phyloP scores from a whole-genome alignment of 2,329 filamentous ascomycete genomes.

The Graphilbum fragrans region DNA sequence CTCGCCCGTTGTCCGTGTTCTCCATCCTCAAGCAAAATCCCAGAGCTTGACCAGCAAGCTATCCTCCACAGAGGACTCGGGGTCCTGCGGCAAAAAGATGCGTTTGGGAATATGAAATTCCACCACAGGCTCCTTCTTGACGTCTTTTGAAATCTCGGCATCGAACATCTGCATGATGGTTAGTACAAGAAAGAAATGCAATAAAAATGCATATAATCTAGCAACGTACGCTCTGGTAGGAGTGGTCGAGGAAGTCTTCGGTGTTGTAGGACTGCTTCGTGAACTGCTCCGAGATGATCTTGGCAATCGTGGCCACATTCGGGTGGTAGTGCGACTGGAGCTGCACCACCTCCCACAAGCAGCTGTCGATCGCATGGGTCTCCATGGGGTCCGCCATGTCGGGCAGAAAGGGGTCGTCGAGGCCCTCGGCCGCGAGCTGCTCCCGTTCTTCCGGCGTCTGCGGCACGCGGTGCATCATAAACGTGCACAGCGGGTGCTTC shows the following conservation, averaged over 20 bases:
- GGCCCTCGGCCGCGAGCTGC: constrained; percentile 43
- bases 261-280: constrained; percentile 90
- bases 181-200: neutral
- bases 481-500: constrained; percentile 79
- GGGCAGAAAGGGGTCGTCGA: constrained; percentile 64
- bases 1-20: no score
- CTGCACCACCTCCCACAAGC: constrained; percentile 87
- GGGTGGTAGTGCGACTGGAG: constrained; percentile 91
- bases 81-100: constrained; percentile 51
- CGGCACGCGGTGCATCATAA: constrained; percentile 80
- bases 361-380: constrained; percentile 81
- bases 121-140: constrained; percentile 78
- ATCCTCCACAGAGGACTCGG: constrained; percentile 33
- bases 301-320: constrained; percentile 86
- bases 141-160: constrained; percentile 67
- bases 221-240: constrained; percentile 62
- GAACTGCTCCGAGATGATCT: constrained; percentile 92
- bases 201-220: constrained; percentile 12
- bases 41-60: constrained; percentile 48
- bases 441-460: constrained; percentile 41
- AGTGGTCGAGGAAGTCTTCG: constrained; percentile 96
- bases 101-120: constrained; percentile 90
- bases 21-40: constrained; percentile 34
- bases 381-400: constrained; percentile 71
- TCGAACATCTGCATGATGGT: constrained; percentile 53